phyloP scores from a whole-genome alignment of 768 basidiomycete genomes.

The Mycena crocata region DNA sequence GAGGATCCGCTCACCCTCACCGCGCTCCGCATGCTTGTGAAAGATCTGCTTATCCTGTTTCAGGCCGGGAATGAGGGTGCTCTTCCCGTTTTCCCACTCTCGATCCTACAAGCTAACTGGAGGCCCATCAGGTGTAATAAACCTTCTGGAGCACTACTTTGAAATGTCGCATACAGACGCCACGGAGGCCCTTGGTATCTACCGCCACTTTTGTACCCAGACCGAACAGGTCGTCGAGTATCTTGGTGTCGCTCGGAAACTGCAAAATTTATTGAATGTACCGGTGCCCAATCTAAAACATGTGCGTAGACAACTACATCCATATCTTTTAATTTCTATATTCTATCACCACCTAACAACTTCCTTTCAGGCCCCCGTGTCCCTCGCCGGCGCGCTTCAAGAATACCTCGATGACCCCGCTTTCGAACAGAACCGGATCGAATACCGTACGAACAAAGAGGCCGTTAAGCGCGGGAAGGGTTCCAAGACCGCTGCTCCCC shows the following conservation, averaged over 20 bases:
- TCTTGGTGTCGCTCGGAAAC: constrained; percentile 89
- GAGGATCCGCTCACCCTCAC: constrained; percentile 92
- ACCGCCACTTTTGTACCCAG: constrained; percentile 94
- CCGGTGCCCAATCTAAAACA: constrained; percentile 95
- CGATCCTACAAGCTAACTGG: constrained; percentile 34
- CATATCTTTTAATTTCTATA: background rate
- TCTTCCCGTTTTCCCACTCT: constrained; percentile 53
- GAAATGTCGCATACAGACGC: constrained; percentile 98
- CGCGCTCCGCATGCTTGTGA: constrained; percentile 93
- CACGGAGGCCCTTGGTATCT: constrained; percentile 82
- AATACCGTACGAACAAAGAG: constrained; percentile 88
- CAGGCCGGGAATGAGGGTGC: constrained; percentile 96
- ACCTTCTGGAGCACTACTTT: constrained; percentile 86
- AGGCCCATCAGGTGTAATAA: constrained; percentile 43
- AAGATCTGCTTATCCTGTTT: constrained; percentile 94
- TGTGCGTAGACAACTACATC: constrained; percentile 53
- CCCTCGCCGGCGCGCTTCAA: constrained; percentile 91
- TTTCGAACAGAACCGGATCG: constrained; percentile 94
- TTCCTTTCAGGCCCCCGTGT: constrained; percentile 83
- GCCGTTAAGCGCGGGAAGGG: constrained; percentile 59
- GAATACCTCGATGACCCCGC: constrained; percentile 97
- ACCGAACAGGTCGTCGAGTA: constrained; percentile 95
- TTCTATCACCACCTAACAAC: background rate
- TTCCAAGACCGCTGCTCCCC: constrained; percentile 26
- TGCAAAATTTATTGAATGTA: constrained; percentile 93